phyloP scores from a whole-genome alignment of 2,329 filamentous ascomycete genomes.

The Pseudophaeomoniella oleicola region DNA sequence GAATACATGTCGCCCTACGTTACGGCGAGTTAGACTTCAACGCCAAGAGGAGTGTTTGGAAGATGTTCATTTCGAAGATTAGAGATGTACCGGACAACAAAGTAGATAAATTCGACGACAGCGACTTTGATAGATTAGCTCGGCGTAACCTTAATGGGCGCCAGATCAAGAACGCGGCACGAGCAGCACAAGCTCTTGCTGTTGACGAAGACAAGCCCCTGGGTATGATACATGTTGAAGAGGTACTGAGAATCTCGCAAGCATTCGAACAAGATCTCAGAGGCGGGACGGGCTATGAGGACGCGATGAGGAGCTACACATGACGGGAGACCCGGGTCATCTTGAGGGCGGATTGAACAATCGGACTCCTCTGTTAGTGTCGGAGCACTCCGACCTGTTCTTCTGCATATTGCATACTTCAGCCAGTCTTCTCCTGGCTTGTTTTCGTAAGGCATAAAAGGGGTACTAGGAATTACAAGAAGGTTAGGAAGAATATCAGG shows the following conservation, averaged over 20 bases:
- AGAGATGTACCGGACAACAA: constrained; percentile 47
- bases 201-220: constrained; percentile 57
- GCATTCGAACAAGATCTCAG: constrained; percentile 73
- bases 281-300: constrained; percentile 64
- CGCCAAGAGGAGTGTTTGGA: constrained; percentile 68
- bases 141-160: constrained; percentile 55
- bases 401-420: too few relatives aligned
- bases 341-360: too few relatives aligned
- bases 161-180: constrained; percentile 76
- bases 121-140: constrained; percentile 52
- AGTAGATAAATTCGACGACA: constrained; percentile 41
- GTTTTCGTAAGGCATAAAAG: too few relatives aligned
- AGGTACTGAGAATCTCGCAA: constrained; percentile 57
- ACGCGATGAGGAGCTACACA: constrained; percentile 33
- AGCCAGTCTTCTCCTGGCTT: too few relatives aligned
- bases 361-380: too few relatives aligned
- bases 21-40: constrained; percentile 61
- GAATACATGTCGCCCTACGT: constrained; percentile 61
- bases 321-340: too few relatives aligned
- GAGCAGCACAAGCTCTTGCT: constrained; percentile 67
- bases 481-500: too few relatives aligned
- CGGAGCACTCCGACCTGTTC: too few relatives aligned
- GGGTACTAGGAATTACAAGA: too few relatives aligned
- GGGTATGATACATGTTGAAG: constrained; percentile 60
- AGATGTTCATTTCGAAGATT: constrained; percentile 66